These are phyloP conservation scores for Eragrostis tef DNA, from an alignment of 202 grass and related monocot genomes.

Conservation along the genomic window DNA sequence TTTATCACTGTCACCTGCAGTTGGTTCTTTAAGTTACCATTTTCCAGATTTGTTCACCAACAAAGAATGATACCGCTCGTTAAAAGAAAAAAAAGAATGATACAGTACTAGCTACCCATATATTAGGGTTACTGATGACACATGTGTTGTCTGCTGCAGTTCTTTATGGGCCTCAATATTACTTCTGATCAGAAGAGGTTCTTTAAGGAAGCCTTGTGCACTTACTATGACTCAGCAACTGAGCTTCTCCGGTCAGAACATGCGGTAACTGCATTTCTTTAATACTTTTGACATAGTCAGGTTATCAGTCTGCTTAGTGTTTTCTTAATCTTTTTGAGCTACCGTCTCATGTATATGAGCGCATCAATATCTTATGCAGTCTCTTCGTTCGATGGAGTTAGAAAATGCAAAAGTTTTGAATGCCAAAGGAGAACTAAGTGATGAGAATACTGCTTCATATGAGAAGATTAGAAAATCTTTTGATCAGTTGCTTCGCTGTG, in stretches of 20 bases:
- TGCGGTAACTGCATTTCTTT: constrained; percentile 59
- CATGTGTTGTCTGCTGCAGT: constrained; percentile 55
- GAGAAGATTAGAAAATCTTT: constrained; percentile 61
- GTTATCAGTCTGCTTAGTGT: constrained; percentile 7
- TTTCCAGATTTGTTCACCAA: neutral
- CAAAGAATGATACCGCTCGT: too few relatives aligned
- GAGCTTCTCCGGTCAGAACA: constrained; percentile 88
- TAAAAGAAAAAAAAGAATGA: too few relatives aligned
- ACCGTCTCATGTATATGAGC: constrained; percentile 34
- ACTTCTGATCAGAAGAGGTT: constrained; percentile 88
- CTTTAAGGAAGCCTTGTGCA: constrained; percentile 90
- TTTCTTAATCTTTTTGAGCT: constrained; percentile 35
- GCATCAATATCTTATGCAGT: constrained; percentile 56
- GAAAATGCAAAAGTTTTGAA: constrained; percentile 93
- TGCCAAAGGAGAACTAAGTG: constrained; percentile 93
- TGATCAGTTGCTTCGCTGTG: constrained; percentile 77
- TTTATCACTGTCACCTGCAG: neutral
- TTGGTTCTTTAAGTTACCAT: neutral
- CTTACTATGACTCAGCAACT: constrained; percentile 85
- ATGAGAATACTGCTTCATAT: constrained; percentile 53
- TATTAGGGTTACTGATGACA: constrained; percentile 9
- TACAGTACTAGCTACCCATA: neutral
- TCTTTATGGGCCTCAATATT: constrained; percentile 81
- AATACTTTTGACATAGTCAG: neutral
- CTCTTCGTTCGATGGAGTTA: constrained; percentile 82